These are phyloP conservation scores for Candida corydali DNA, from an alignment of 805 yeast genomes.

Conservation along the genomic window DNA sequence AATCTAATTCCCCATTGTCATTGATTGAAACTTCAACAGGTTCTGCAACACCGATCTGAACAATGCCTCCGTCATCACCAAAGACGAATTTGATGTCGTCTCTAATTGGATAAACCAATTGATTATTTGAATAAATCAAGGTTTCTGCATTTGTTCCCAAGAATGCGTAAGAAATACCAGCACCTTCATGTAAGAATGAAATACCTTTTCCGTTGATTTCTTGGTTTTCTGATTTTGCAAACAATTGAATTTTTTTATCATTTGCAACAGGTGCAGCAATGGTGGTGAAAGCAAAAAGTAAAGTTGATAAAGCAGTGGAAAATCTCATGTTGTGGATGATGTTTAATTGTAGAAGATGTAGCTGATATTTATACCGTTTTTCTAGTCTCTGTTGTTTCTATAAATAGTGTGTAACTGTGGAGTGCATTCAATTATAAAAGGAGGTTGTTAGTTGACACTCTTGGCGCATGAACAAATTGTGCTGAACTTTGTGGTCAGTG, in stretches of 20 bases:
- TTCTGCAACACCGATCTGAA: slow-evolving; percentile 10
- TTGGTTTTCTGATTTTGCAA: slow-evolving; percentile 20
- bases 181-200: slow-evolving; percentile 39
- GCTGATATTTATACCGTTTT: not conserved
- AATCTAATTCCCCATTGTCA: slow-evolving; percentile 9
- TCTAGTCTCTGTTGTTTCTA: not conserved
- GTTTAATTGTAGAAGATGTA: too few relatives aligned
- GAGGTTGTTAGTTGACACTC: too few relatives aligned
- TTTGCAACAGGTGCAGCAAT: slow-evolving; percentile 6
- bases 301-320: slow-evolving; percentile 3
- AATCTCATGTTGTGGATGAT: slow-evolving; percentile 6
- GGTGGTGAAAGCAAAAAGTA: slow-evolving; percentile 9
- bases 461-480: too few relatives aligned
- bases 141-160: slow-evolving; percentile 14
- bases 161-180: slow-evolving; percentile 40
- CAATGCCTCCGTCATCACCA: slow-evolving; percentile 8
- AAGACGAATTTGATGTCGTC: slow-evolving; percentile 3
- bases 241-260: slow-evolving; percentile 14
- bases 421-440: too few relatives aligned
- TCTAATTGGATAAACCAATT: slow-evolving; percentile 1
- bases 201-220: slow-evolving; percentile 25
- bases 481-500: not conserved
- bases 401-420: not conserved
- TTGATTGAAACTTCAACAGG: slow-evolving; percentile 8
- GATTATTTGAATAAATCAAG: slow-evolving; percentile 17